phyloP scores from a whole-genome alignment of 2,329 filamentous ascomycete species.

The Scedosporium aurantiacum region DNA sequence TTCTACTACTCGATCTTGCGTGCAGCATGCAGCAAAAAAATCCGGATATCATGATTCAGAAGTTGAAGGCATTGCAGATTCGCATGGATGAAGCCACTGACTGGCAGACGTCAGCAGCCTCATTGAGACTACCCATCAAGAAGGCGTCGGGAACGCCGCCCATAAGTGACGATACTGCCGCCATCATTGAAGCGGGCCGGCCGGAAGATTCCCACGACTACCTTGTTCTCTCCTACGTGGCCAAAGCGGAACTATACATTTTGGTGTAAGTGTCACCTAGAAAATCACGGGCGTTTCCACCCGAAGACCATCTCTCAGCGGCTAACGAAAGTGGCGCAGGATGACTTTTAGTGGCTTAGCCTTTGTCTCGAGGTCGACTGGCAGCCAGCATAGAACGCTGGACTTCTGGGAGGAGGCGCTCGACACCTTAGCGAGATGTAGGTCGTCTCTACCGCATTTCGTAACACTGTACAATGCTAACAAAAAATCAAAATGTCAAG shows the following conservation, averaged over 20 bases:
- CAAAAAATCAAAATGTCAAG: conserved; percentile 5
- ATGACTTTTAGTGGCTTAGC: conserved; percentile 45
- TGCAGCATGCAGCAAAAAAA: conserved; percentile 56
- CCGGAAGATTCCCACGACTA: conserved; percentile 37
- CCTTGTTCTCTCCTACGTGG: conserved; percentile 49
- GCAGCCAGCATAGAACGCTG: conserved; percentile 21
- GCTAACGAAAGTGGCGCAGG: conserved; percentile 18
- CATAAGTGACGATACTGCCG: conserved; percentile 41
- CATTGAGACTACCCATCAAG: conserved; percentile 45
- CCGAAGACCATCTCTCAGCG: background rate
- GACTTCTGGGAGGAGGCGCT: conserved; percentile 32
- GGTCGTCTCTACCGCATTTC: conserved; percentile 14
- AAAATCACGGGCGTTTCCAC: background rate
- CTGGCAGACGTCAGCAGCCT: conserved; percentile 35
- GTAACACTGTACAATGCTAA: background rate
- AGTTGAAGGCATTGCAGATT: conserved; percentile 50
- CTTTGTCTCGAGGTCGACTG: conserved; percentile 25
- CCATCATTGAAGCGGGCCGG: conserved; percentile 38
- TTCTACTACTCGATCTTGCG: conserved; percentile 57
- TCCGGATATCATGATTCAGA: conserved; percentile 43
- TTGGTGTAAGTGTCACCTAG: conserved; percentile 35
- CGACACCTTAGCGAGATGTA: conserved; percentile 37
- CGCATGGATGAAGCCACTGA: conserved; percentile 47
- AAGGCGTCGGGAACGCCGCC: conserved; percentile 33
- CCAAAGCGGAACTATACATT: conserved; percentile 45